Percentiles rank a stretch among this genome's conserved stretches.
Conservation (phyloP, 345 rosid species). For the Brassica carinata region DNA sequence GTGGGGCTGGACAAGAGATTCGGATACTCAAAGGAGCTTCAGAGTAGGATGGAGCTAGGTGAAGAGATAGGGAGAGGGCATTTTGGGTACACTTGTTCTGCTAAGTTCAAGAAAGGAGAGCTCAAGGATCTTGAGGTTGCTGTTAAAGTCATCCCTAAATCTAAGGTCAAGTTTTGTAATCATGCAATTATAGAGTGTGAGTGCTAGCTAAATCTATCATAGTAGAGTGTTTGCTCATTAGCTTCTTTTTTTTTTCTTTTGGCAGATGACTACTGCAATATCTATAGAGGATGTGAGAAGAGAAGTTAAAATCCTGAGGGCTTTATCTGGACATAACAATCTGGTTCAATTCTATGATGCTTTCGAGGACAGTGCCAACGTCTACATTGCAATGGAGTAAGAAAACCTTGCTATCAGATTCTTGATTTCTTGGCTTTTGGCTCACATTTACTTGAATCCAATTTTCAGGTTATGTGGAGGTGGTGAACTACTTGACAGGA, state of each 20-base stretch:
- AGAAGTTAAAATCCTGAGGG: conserved; percentile 88
- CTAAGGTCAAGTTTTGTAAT: conserved; percentile 57
- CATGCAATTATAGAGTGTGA: background rate
- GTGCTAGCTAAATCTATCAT: background rate
- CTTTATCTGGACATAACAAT: conserved; percentile 82
- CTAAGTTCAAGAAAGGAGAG: conserved; percentile 88
- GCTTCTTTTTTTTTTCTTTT: conserved; percentile 7
- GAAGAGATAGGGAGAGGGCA: conserved; percentile 96
- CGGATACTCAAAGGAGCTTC: conserved; percentile 78
- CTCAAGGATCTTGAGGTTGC: conserved; percentile 85
- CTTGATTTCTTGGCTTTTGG: conserved; percentile 2
- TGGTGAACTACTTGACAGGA: conserved; percentile 94
- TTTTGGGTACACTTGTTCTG: conserved; percentile 95
- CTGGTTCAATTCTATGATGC: conserved; percentile 86
- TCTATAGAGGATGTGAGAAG: conserved; percentile 97
- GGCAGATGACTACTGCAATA: conserved; percentile 96
- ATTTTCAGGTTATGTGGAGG: conserved; percentile 93
- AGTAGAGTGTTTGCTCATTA: conserved; percentile 12
- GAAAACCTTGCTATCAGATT: conserved; percentile 26
- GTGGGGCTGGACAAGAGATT: conserved; percentile 82
- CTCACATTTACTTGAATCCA: background rate
- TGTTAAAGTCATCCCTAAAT: conserved; percentile 88
- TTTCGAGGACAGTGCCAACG: conserved; percentile 84
- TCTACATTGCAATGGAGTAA: conserved; percentile 98
- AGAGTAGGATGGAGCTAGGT: conserved; percentile 64